Conservation (phyloP, 306 rosid genomes). For the Begonia peltatifolia region DNA sequence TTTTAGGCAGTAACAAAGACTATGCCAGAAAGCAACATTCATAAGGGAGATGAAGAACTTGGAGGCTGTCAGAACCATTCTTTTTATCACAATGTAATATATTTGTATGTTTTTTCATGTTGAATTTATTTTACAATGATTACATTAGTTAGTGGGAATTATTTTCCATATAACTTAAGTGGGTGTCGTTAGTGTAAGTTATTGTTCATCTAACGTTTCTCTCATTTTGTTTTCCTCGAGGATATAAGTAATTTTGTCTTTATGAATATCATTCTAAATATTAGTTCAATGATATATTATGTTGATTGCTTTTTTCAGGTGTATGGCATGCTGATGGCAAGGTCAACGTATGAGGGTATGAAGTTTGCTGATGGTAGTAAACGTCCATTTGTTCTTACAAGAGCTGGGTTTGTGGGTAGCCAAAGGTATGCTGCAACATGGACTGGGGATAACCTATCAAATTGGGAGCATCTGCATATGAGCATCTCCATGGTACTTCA, state of each 20-base stretch:
- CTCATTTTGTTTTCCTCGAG: too few relatives aligned
- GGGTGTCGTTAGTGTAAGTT: too few relatives aligned
- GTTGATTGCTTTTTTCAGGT: conserved; percentile 31
- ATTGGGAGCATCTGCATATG: conserved; percentile 96
- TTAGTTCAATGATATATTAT: not conserved
- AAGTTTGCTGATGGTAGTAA: conserved; percentile 45
- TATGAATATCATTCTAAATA: too few relatives aligned
- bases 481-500: conserved; percentile 93
- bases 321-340: conserved; percentile 84
- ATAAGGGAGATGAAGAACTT: conserved; percentile 76
- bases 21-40: conserved; percentile 84
- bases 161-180: too few relatives aligned
- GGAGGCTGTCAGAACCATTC: conserved; percentile 84
- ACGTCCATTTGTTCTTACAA: conserved; percentile 93
- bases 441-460: conserved; percentile 92
- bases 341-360: conserved; percentile 91
- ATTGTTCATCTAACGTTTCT: too few relatives aligned
- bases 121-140: too few relatives aligned
- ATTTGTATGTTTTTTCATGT: too few relatives aligned
- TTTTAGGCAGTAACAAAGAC: conserved; percentile 68
- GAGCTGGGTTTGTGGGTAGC: conserved; percentile 93
- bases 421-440: conserved; percentile 94
- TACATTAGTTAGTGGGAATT: too few relatives aligned
- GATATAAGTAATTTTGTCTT: too few relatives aligned
- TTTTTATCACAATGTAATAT: conserved; percentile 70